These are phyloP conservation scores for Nephelium lappaceum DNA, from an alignment of 345 rosid species.

Conservation along the genomic window DNA sequence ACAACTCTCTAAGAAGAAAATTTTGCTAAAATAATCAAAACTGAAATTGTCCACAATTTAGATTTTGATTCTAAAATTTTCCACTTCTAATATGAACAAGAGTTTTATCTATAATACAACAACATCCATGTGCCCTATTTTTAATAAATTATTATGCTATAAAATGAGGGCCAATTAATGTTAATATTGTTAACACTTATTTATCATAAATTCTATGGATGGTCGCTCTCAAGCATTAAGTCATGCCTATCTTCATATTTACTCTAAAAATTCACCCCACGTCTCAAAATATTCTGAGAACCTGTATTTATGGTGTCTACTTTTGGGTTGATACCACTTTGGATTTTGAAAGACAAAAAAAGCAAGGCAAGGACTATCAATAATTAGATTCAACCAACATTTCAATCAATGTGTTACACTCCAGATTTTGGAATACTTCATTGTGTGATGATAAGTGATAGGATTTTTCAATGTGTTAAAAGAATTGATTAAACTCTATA, in stretches of 20 bases:
- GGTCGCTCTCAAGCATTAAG: neutral
- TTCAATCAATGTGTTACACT: neutral
- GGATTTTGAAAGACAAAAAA: neutral
- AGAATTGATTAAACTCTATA: no score
- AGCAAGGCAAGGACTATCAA: neutral
- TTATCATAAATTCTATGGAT: neutral
- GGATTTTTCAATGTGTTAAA: no score
- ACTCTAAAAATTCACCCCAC: neutral
- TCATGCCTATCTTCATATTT: neutral
- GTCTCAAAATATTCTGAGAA: neutral
- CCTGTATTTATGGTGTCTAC: neutral
- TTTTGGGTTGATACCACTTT: neutral
- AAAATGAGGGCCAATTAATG: neutral
- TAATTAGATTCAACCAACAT: neutral
- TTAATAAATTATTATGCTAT: neutral
- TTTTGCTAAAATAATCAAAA: slow-evolving; percentile 22
- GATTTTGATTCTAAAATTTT: neutral
- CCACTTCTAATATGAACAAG: neutral
- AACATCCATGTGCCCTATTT: neutral
- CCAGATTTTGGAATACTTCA: neutral
- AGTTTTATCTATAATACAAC: neutral
- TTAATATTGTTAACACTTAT: neutral
- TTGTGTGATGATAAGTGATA: neutral
- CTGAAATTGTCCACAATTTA: neutral
- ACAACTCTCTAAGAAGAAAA: slow-evolving; percentile 44